Evolutionary conservation across 768 basidiomycete species (phyloP).

Genomic region (Pleurotus eryngii): DNA sequence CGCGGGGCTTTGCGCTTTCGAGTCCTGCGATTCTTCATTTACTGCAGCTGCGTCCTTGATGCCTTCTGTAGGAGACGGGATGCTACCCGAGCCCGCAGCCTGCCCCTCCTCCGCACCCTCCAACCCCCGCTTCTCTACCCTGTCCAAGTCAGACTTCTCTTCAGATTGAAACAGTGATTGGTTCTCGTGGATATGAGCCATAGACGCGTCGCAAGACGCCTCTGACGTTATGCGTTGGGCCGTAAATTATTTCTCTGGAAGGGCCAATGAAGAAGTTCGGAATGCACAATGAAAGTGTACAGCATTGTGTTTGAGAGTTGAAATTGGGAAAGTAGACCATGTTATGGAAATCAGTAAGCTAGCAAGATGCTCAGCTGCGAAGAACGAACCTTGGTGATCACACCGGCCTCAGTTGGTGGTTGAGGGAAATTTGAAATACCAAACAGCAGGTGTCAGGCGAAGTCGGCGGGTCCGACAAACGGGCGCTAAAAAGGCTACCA

Average conservation of each 20-base stretch:
- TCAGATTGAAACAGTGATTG: slow-evolving; percentile 32
- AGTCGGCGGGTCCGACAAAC: background rate
- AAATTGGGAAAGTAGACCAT: too few species aligned
- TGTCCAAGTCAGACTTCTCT: slow-evolving; percentile 33
- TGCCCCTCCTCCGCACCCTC: slow-evolving; percentile 20
- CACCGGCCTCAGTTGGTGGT: background rate
- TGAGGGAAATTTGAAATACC: background rate
- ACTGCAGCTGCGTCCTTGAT: background rate
- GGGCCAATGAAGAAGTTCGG: slow-evolving; percentile 10
- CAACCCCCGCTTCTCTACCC: slow-evolving; percentile 31
- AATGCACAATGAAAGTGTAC: slow-evolving; percentile 8
- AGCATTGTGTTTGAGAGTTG: background rate
- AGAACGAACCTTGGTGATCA: background rate
- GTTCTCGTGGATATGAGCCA: slow-evolving; percentile 63
- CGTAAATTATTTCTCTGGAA: slow-evolving; percentile 9
- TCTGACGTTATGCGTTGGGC: slow-evolving; percentile 25
- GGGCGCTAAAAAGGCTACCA: background rate
- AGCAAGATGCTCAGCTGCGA: background rate
- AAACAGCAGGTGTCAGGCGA: background rate
- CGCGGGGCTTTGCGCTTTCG: slow-evolving; percentile 4
- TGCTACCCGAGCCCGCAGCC: background rate
- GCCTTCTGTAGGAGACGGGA: background rate
- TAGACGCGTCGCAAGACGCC: slow-evolving; percentile 78
- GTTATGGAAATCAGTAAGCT: background rate
- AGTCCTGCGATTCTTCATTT: background rate